Conservation (phyloP, 177 flowering plant species). For the Telopea speciosissima region DNA sequence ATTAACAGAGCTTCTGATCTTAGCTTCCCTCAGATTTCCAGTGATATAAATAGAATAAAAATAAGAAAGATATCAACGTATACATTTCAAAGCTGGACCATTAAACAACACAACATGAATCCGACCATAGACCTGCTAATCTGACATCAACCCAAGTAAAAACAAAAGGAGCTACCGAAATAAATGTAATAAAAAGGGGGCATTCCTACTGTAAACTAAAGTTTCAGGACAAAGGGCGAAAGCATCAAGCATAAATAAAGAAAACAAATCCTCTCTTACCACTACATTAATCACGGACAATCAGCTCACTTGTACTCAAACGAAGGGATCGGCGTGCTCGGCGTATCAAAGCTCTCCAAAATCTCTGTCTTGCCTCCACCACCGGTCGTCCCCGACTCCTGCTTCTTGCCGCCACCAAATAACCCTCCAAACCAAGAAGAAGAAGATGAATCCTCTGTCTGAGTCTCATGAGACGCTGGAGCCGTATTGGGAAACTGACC, state of each 20-base stretch:
- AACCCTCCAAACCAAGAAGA: constrained; percentile 60
- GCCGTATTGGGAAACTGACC: constrained; percentile 11
- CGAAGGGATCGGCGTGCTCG: constrained; percentile 40
- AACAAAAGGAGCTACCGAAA: neutral
- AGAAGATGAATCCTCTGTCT: constrained; percentile 12
- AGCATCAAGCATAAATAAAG: neutral
- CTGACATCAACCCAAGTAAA: neutral
- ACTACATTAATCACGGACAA: neutral
- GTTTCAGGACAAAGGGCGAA: too few relatives aligned
- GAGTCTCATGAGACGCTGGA: constrained; percentile 6
- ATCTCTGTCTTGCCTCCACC: constrained; percentile 49
- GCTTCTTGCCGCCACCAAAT: constrained; percentile 41
- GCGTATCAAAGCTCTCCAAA: constrained; percentile 65
- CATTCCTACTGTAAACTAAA: too few relatives aligned
- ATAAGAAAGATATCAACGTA: too few relatives aligned
- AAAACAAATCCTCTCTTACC: constrained; percentile 4
- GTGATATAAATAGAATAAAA: too few relatives aligned
- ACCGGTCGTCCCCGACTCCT: constrained; percentile 19
- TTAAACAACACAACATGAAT: too few relatives aligned
- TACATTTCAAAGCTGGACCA: too few relatives aligned
- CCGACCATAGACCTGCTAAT: neutral
- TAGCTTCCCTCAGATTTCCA: too few relatives aligned
- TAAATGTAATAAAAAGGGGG: neutral
- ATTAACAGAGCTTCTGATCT: too few relatives aligned
- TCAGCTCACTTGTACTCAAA: constrained; percentile 52